Evolutionary conservation across 2,329 filamentous ascomycete species (phyloP).

Genomic region (Lecanoromycetidae sp.): DNA sequence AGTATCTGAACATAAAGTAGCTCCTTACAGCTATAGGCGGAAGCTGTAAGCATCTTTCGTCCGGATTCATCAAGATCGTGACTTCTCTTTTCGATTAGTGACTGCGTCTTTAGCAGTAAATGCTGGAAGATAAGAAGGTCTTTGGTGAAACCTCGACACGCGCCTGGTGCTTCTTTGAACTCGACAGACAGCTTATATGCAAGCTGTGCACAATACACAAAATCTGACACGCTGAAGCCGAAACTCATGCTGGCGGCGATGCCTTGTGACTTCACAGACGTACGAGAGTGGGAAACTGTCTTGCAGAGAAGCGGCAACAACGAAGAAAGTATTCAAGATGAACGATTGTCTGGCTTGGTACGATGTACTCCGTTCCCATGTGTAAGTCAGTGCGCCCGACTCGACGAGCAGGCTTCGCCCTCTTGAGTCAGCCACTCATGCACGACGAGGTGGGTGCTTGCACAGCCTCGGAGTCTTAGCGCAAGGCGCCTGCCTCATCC

Average conservation of each 20-base stretch:
- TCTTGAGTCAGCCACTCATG: no score
- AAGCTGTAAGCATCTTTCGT: background rate
- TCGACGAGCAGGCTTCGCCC: no score
- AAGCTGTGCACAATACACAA: slow-evolving; percentile 1
- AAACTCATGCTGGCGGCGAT: slow-evolving; percentile 13
- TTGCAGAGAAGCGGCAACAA: no score
- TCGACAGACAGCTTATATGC: slow-evolving; percentile 1
- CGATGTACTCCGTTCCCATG: no score
- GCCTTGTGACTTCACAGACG: no score
- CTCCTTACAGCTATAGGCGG: slow-evolving; percentile 2
- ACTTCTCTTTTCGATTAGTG: background rate
- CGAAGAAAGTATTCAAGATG: no score
- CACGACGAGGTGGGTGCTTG: no score
- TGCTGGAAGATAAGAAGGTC: slow-evolving; percentile 4
- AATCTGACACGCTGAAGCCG: slow-evolving; percentile 12
- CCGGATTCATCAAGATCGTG: background rate
- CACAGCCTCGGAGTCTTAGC: no score
- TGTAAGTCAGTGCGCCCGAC: no score
- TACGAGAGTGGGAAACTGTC: no score
- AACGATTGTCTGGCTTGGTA: no score
- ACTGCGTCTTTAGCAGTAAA: background rate
- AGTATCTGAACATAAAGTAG: background rate
- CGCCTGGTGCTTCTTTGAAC: background rate
- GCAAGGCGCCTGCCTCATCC: no score
- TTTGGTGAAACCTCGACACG: background rate